Conservation (phyloP, 768 basidiomycete species). For the Tulasnella sp. region DNA sequence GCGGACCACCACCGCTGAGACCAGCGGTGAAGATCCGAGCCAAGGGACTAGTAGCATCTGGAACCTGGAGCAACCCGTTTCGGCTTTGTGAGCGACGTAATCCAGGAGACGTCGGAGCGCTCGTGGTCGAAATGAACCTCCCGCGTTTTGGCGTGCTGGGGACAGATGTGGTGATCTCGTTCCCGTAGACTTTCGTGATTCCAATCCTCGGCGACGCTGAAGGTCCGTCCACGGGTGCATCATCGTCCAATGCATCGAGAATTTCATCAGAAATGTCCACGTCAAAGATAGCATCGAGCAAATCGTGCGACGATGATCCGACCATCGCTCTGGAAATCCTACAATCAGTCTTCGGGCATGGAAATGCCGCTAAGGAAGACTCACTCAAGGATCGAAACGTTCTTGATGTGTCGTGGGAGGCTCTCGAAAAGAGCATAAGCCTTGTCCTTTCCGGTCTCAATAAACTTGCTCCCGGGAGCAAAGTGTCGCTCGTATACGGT, state of each 20-base stretch:
- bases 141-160: conserved; percentile 27
- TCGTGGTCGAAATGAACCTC: background rate
- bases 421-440: conserved; percentile 48
- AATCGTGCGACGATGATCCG: conserved; percentile 51
- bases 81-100: background rate
- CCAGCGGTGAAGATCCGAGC: conserved; percentile 10
- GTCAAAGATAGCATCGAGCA: conserved; percentile 74
- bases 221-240: conserved; percentile 3
- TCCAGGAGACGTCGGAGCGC: background rate
- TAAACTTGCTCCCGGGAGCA: conserved; percentile 36
- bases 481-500: conserved; percentile 69
- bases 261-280: conserved; percentile 31
- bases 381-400: conserved; percentile 55
- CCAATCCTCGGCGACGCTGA: background rate
- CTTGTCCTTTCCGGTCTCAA: conserved; percentile 41
- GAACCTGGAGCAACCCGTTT: conserved; percentile 16
- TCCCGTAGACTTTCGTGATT: conserved; percentile 21
- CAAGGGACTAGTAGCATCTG: conserved; percentile 11
- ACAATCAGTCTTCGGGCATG: background rate
- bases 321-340: conserved; percentile 36
- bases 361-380: background rate
- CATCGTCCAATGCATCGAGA: conserved; percentile 1
- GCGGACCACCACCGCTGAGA: background rate
- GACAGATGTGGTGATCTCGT: conserved; percentile 17
- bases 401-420: conserved; percentile 60